These are phyloP conservation scores for Moricandia arvensis DNA, from an alignment of 345 rosid genomes.

Conservation along the genomic window DNA sequence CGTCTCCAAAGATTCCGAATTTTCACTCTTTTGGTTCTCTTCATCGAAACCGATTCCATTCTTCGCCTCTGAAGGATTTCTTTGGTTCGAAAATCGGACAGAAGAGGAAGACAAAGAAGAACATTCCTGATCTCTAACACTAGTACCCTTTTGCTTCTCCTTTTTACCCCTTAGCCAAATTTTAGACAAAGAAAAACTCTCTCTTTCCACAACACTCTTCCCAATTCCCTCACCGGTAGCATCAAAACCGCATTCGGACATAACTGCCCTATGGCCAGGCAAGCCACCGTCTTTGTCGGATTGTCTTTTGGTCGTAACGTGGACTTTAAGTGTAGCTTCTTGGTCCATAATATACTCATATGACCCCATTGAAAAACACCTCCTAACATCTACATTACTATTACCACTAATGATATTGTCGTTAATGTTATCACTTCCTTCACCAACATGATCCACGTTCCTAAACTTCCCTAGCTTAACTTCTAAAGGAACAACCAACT, in stretches of 20 bases:
- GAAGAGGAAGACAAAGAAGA: constrained; percentile 49
- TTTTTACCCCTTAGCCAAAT: constrained; percentile 78
- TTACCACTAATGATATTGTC: constrained; percentile 39
- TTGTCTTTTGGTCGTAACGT: constrained; percentile 33
- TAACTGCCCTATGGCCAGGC: neutral
- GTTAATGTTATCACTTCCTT: constrained; percentile 39
- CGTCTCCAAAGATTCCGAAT: constrained; percentile 30
- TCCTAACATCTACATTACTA: constrained; percentile 54
- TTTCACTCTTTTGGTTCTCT: constrained; percentile 18
- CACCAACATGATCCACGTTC: constrained; percentile 43
- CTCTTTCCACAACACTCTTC: constrained; percentile 60
- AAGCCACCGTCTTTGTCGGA: constrained; percentile 2
- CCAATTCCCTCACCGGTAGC: constrained; percentile 31
- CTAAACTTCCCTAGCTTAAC: constrained; percentile 78
- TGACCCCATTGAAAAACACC: constrained; percentile 54
- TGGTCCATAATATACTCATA: constrained; percentile 59
- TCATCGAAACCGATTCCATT: constrained; percentile 36
- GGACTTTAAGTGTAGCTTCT: constrained; percentile 55
- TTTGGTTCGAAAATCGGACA: neutral
- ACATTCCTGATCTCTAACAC: constrained; percentile 13
- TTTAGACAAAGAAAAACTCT: constrained; percentile 87
- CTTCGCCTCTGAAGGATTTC: constrained; percentile 14
- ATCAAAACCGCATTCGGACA: constrained; percentile 19
- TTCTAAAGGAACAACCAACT: constrained; percentile 54
- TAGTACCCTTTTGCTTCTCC: constrained; percentile 35